Base-by-base conservation (phyloP, 352 stramenopile genomes). In the Globisporangium mamillatum region DNA sequence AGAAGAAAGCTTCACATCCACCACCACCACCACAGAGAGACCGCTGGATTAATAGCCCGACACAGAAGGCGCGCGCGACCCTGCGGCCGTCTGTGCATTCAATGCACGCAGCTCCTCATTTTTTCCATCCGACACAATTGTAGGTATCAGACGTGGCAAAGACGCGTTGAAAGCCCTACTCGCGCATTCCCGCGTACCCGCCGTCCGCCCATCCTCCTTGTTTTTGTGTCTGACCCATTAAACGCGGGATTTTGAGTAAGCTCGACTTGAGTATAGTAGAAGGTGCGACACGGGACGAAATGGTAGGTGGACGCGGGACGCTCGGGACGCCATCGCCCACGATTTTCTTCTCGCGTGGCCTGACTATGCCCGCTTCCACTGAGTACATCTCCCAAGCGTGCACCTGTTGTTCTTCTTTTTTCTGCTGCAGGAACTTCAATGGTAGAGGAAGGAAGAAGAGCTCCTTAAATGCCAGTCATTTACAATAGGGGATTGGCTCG, bases 361-460 rank as follows among this genome's bases (percentile, higher is more conserved):
- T 22, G 44, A 16, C 18, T 50, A 50, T 50, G 44, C 14, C 4
- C 4, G 14, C 41, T 16, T 32, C 14, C 41, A 38, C 53, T 59
- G 53, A 22, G 10, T 12, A 22, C 16, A 38, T 59, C 53, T 44
- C 10, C 41, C 16, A 4, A 48, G 41, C 4, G 41, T 48, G 41
- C 14, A 48, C 41, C 41, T 48, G 14, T 48, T 14, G 29, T 27
- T n/a, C 25, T 46, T 66, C 58, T 29, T 58, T 56, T 67, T 60
- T 60, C 55, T 60, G 55, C 10, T 2, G 55, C 53, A 16, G 29
- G 16, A 60, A 60, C 55, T 60, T 60, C 55, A 60, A 60, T 60
- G 7, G 18, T 18, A 44, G 20, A 44, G 27, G 8, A 34, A 44
- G 27, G 8, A 41, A 9, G 9, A 41, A 41, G 9, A 20, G 12